phyloP scores from a whole-genome alignment of 148 eudicot species.

The Heliamphora exappendiculata region DNA sequence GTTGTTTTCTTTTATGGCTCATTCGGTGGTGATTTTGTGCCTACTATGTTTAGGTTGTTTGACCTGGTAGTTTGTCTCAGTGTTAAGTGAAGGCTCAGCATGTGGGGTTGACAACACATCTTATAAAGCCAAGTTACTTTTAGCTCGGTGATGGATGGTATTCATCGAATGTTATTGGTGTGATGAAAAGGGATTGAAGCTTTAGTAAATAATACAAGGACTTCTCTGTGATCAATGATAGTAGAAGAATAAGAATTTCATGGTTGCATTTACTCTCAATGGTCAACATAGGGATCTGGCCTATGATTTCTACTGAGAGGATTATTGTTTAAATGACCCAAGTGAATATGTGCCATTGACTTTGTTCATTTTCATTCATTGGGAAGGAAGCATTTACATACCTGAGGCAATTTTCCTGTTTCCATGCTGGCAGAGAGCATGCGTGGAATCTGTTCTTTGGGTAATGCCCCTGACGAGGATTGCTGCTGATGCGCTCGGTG shows the following conservation, averaged over 20 bases:
- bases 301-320: slow-evolving; percentile 3
- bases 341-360: neutral
- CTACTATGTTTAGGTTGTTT: neutral
- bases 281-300: neutral
- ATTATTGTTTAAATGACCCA: neutral
- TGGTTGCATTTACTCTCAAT: neutral
- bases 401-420: slow-evolving; percentile 31
- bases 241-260: neutral
- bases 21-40: neutral
- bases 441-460: slow-evolving; percentile 88
- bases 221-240: neutral
- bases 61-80: neutral
- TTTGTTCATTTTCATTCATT: neutral
- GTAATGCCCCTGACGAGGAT: slow-evolving; percentile 96
- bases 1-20: neutral
- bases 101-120: neutral
- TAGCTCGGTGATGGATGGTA: neutral
- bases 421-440: slow-evolving; percentile 98
- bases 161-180: neutral
- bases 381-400: slow-evolving; percentile 1
- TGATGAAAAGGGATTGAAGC: neutral
- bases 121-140: neutral
- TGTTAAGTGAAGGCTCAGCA: neutral
- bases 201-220: neutral
- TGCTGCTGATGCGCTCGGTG: slow-evolving; percentile 96